phyloP scores from a whole-genome alignment of 306 rosid genomes.

The Castanopsis chinensis region DNA sequence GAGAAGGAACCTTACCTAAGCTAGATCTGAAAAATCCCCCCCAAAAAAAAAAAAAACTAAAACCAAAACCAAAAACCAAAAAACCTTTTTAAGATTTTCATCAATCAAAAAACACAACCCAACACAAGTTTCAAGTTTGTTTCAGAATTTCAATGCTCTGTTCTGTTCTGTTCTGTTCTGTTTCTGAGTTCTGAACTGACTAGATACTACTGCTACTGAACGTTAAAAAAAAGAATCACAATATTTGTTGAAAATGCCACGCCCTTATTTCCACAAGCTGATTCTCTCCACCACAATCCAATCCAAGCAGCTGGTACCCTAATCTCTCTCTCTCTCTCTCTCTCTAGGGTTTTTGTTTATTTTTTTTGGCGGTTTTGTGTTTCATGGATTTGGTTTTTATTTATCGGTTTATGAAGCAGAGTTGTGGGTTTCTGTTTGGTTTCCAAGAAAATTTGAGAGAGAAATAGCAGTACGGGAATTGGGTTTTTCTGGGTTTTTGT shows the following conservation, averaged over 20 bases:
- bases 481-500: constrained; percentile 3
- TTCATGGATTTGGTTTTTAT: constrained; percentile 3
- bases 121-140: too few species aligned
- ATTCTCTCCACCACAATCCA: constrained; percentile 63
- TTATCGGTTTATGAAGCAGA: not conserved
- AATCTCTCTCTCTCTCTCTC: constrained; percentile 16
- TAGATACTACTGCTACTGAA: too few species aligned
- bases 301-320: constrained; percentile 71
- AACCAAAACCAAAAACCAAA: too few species aligned
- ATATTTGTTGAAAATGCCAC: constrained; percentile 51
- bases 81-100: too few species aligned
- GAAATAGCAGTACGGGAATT: constrained; percentile 4
- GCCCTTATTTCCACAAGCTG: constrained; percentile 82
- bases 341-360: not conserved
- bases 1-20: too few species aligned
- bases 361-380: not conserved
- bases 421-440: constrained; percentile 6
- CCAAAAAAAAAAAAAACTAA: too few species aligned
- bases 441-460: constrained; percentile 21
- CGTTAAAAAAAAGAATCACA: not conserved
- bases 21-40: too few species aligned
- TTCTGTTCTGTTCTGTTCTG: constrained; percentile 31
- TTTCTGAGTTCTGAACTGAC: too few species aligned
- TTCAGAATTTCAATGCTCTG: not conserved
- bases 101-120: too few species aligned